Conservation (phyloP, 2,329 filamentous ascomycete genomes). For the Chaetomiaceae sp. region DNA sequence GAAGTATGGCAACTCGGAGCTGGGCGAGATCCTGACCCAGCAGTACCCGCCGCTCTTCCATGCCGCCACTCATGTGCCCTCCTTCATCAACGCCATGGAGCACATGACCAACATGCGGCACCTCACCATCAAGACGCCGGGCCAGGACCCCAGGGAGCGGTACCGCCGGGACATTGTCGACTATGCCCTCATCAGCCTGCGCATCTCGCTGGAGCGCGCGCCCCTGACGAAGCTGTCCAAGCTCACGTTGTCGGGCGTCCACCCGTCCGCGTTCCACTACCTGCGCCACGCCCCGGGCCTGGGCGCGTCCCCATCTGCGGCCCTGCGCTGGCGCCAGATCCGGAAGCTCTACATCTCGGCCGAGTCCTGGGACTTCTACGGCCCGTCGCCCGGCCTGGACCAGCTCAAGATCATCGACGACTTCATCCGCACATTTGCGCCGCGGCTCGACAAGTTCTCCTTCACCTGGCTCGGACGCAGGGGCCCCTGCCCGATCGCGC, state of each 20-base stretch:
- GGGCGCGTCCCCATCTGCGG: conserved; percentile 65
- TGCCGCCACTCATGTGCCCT: conserved; percentile 78
- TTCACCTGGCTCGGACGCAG: conserved; percentile 72
- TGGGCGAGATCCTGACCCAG: conserved; percentile 74
- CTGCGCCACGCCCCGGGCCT: conserved; percentile 69
- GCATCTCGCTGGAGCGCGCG: conserved; percentile 73
- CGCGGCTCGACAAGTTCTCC: conserved; percentile 59
- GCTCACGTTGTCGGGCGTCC: conserved; percentile 66
- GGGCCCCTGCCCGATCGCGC: conserved; percentile 66
- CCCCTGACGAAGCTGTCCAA: conserved; percentile 59
- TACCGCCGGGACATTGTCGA: conserved; percentile 76
- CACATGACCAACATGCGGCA: conserved; percentile 65
- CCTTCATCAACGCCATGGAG: conserved; percentile 70
- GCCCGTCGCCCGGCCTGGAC: conserved; percentile 54
- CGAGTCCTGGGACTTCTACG: conserved; percentile 61
- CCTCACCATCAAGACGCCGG: conserved; percentile 69
- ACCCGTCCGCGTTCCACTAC: conserved; percentile 70
- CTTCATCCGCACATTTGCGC: conserved; percentile 66
- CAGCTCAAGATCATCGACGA: conserved; percentile 75
- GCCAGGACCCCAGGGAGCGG: conserved; percentile 60
- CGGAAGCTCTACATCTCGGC: conserved; percentile 65
- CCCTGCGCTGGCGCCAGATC: conserved; percentile 72
- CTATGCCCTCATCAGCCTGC: conserved; percentile 80
- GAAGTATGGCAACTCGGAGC: conserved; percentile 73
- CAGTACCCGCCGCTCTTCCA: conserved; percentile 89